These are phyloP conservation scores for Silene coronaria DNA, from an alignment of 179 eudicot genomes.

Conservation along the genomic window DNA sequence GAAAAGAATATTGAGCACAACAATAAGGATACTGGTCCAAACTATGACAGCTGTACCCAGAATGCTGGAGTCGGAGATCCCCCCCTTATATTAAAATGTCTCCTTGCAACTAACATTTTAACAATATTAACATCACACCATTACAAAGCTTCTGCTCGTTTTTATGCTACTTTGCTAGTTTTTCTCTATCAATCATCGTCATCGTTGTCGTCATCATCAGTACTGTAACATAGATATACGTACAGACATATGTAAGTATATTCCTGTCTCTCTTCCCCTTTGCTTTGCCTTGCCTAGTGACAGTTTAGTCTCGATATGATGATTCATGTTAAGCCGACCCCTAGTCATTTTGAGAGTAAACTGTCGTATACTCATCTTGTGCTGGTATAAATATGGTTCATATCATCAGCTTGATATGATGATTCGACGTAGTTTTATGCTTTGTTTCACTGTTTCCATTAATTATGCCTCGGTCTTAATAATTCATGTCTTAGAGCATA, in stretches of 20 bases:
- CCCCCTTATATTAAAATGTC: neutral
- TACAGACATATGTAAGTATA: slow-evolving; percentile 16
- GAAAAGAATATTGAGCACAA: slow-evolving; percentile 14
- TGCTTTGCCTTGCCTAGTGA: neutral
- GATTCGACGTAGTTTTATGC: neutral
- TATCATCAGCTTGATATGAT: slow-evolving; percentile 11
- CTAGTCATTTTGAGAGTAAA: neutral
- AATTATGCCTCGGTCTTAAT: too few relatives aligned
- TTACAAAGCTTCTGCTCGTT: slow-evolving; percentile 11
- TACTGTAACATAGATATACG: neutral
- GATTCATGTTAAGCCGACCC: neutral
- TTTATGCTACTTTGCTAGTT: neutral
- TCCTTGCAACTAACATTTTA: neutral
- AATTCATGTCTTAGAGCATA: neutral
- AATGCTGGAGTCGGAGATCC: slow-evolving; percentile 17
- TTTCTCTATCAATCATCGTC: neutral
- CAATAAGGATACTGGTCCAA: neutral
- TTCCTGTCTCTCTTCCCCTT: slow-evolving; percentile 3
- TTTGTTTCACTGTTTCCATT: neutral
- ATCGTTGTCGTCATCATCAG: slow-evolving; percentile 11
- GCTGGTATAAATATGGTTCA: neutral
- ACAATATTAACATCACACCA: neutral
- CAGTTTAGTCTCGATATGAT: neutral
- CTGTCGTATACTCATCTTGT: neutral
- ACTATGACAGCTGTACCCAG: neutral